phyloP scores from a whole-genome alignment of 768 basidiomycete genomes.

The Serendipita sp. region DNA sequence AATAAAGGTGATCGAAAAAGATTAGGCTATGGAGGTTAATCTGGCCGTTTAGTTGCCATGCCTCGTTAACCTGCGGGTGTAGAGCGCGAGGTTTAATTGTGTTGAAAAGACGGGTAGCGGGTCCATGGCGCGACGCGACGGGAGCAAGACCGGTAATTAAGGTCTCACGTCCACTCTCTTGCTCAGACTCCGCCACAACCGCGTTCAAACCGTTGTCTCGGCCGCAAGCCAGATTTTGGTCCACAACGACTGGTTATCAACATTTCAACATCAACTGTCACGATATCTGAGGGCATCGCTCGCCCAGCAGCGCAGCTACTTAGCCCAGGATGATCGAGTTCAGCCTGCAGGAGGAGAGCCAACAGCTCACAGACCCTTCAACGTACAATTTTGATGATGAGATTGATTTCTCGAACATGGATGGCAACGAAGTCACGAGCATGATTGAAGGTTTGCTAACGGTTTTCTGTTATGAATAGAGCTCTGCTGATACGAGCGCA shows the following conservation, averaged over 20 bases:
- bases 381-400: constrained; percentile 14
- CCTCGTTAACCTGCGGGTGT: no score
- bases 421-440: constrained; percentile 8
- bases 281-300: neutral
- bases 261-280: neutral
- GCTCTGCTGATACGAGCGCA: neutral
- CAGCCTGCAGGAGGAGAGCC: constrained; percentile 17
- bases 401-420: constrained; percentile 17
- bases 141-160: no score
- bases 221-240: no score
- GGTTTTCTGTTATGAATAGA: neutral
- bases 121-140: no score
- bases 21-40: no score
- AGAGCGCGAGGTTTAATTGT: no score
- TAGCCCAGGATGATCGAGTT: constrained; percentile 12
- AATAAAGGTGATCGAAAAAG: no score
- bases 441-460: constrained; percentile 12
- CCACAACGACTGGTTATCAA: neutral
- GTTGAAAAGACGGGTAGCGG: no score
- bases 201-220: neutral
- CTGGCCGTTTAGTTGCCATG: no score
- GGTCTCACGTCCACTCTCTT: no score
- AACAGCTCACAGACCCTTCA: constrained; percentile 9
- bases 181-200: neutral
- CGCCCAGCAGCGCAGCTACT: neutral